Evolutionary conservation across 768 basidiomycete genomes (phyloP), one percentile per base, ranked within the genome.

Genomic region (Goffeauzyma gilvescens): DNA sequence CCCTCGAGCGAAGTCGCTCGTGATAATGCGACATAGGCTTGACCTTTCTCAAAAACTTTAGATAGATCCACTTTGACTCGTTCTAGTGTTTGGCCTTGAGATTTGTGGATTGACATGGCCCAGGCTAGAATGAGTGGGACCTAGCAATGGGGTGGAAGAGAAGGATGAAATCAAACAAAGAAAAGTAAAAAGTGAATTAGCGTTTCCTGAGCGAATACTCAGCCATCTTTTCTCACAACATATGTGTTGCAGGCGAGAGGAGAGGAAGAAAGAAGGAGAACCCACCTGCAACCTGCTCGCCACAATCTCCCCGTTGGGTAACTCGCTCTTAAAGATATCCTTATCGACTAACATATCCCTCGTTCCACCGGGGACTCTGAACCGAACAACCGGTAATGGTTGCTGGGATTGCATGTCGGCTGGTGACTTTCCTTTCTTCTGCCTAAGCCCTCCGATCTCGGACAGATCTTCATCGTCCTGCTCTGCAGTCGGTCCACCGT

Each of bases 281-380:
- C 71, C 21, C 41, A 87, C 83, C 74, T 95, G 89, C 2, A 68
- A 69, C 51, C 89, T 67, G 44, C 73, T 75, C 12, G 77, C 77
- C 59, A 84, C 81, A 14, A 86, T 62, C 54, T 87, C 84, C 2
- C 85, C 86, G 54, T 65, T 78, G n/a, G 83, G 83, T 31, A 80
- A 67, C 59, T 90, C 85, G 3, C 81, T 73, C 65, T 87, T 93
- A 76, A 82, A 93, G 1, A 54, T 58, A 51, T 93, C 86, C 12
- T 76, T 73, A 48, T 69, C 55, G 6, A 90, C 71, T 45, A 84
- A 54, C 45, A 75, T 63, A 31, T 68, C 68, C 49, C 57, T 48
- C 40, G 49, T 70, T 14, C 58, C 65, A n/a, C 74, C 75, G 0
- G 78, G 71, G 18, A 78, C 55, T 24, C 69, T 58, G 58, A 89